Conservation (phyloP, 768 basidiomycete species). For the Pulveroboletus frians region DNA sequence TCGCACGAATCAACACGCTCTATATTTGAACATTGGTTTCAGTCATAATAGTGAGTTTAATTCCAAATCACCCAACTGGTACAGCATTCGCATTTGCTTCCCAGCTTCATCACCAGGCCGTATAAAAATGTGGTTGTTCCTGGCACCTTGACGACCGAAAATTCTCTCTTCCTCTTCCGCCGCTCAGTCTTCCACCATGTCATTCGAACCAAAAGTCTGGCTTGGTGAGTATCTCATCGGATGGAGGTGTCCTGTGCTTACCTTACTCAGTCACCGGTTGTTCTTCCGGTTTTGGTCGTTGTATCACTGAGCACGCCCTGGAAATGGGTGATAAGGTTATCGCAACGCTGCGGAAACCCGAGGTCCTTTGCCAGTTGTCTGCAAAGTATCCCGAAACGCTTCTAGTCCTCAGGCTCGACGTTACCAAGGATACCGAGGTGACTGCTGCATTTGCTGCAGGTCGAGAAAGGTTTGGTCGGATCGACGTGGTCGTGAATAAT, state of each 20-base stretch:
- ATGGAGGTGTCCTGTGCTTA: too few species aligned
- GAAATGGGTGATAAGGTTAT: conserved; percentile 35
- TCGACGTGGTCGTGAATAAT: conserved; percentile 24
- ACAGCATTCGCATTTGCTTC: too few species aligned
- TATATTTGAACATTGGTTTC: too few species aligned
- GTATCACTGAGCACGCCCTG: conserved; percentile 30
- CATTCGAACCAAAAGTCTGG: conserved; percentile 17
- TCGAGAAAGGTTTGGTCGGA: conserved; percentile 23
- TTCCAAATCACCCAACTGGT: too few species aligned
- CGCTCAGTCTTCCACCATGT: not conserved
- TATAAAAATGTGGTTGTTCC: too few species aligned
- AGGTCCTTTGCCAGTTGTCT: conserved; percentile 25
- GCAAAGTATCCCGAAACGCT: conserved; percentile 27
- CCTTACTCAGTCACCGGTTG: conserved; percentile 35
- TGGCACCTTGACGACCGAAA: too few species aligned
- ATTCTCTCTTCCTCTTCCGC: too few species aligned
- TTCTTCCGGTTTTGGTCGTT: conserved; percentile 37
- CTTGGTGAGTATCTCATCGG: conserved; percentile 9
- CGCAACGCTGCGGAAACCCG: conserved; percentile 38
- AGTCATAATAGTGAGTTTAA: too few species aligned
- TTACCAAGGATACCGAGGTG: conserved; percentile 31
- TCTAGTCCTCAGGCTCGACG: conserved; percentile 37
- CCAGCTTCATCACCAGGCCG: too few species aligned
- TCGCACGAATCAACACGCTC: too few species aligned
- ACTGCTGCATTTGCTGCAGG: conserved; percentile 30